Conservation (phyloP, 352 stramenopile genomes). For the Globisporangium cylindrosporum region DNA sequence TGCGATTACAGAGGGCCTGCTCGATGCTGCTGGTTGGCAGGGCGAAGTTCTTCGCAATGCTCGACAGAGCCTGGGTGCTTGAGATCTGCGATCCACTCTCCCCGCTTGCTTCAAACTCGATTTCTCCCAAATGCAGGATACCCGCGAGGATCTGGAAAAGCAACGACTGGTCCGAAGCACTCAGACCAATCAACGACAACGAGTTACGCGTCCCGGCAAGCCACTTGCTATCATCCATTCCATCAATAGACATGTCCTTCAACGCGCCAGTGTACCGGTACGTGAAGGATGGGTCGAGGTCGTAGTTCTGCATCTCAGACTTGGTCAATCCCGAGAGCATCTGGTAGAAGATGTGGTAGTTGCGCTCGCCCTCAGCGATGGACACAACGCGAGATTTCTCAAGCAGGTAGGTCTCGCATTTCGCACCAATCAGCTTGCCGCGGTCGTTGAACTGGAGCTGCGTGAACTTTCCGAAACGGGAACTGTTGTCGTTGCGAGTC, state of each 20-base stretch:
- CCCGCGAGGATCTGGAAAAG: constrained; percentile 88
- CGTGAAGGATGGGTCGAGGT: constrained; percentile 55
- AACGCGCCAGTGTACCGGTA: constrained; percentile 80
- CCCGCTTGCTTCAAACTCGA: constrained; percentile 84
- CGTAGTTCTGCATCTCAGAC: constrained; percentile 52
- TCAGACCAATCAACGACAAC: constrained; percentile 75
- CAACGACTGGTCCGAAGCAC: constrained; percentile 43
- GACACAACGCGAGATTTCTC: constrained; percentile 95
- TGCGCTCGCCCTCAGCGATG: constrained; percentile 94
- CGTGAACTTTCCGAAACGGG: constrained; percentile 89
- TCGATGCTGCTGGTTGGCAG: constrained; percentile 86
- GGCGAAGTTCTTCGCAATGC: constrained; percentile 89
- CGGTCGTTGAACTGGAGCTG: constrained; percentile 83
- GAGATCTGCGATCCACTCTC: constrained; percentile 77
- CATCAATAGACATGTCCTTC: constrained; percentile 77
- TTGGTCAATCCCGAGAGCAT: constrained; percentile 66
- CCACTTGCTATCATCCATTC: constrained; percentile 85
- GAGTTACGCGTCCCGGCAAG: constrained; percentile 76
- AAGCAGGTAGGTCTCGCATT: constrained; percentile 94
- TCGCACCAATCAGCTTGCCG: constrained; percentile 81
- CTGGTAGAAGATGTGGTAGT: constrained; percentile 99
- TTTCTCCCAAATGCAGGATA: constrained; percentile 96
- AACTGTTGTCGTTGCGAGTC: constrained; percentile 92
- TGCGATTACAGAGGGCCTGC: constrained; percentile 90
- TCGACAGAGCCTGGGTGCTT: constrained; percentile 49